These are phyloP conservation scores for Rhodosporidiobolus sp. DNA, from an alignment of 768 basidiomycete species.

Conservation along the genomic window DNA sequence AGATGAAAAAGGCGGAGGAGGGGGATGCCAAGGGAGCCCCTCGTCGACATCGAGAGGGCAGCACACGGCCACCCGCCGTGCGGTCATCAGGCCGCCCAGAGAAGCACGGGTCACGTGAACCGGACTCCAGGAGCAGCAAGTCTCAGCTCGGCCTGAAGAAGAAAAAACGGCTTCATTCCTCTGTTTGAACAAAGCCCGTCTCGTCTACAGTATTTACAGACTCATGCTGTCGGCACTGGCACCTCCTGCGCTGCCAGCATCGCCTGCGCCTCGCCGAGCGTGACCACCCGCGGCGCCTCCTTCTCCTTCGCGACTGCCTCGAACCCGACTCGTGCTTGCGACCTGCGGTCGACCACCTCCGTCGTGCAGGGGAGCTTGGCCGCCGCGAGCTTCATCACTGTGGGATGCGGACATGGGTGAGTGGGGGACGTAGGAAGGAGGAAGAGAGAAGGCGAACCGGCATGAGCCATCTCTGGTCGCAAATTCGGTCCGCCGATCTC, in stretches of 20 bases:
- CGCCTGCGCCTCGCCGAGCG: conserved; percentile 21
- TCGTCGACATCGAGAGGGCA: not conserved
- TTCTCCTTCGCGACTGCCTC: conserved; percentile 17
- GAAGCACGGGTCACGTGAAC: too few species aligned
- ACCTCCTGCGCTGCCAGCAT: not conserved
- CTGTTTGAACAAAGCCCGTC: not conserved
- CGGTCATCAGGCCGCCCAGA: too few species aligned
- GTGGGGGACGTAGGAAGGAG: not conserved
- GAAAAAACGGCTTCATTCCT: not conserved
- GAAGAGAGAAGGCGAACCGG: conserved; percentile 59
- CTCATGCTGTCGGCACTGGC: not conserved
- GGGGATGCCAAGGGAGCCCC: not conserved
- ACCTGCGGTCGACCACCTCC: conserved; percentile 72
- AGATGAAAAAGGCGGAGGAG: not conserved
- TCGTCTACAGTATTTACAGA: not conserved
- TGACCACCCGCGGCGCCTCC: conserved; percentile 13
- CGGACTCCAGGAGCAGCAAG: not conserved
- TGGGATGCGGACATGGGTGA: conserved; percentile 2
- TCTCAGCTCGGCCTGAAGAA: not conserved
- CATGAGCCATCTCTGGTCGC: conserved; percentile 85
- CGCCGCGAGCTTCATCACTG: conserved; percentile 83
- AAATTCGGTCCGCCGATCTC: conserved; percentile 88
- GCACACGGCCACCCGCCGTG: too few species aligned
- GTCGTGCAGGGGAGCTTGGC: conserved; percentile 80
- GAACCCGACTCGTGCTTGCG: conserved; percentile 59